Conservation (phyloP, 768 basidiomycete genomes). For the Suillus decipiens region DNA sequence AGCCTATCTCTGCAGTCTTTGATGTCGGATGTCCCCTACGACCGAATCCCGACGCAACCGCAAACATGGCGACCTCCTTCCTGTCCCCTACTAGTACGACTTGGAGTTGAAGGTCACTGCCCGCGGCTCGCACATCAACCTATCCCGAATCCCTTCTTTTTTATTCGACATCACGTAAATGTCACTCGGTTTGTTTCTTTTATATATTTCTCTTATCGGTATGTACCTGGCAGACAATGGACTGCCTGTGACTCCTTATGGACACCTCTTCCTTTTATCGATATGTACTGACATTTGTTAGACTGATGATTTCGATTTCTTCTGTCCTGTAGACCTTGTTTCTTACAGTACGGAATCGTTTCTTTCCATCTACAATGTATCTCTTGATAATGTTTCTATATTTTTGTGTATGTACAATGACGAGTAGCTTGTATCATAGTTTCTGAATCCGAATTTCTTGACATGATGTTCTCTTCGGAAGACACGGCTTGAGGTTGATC, state of each 20-base stretch:
- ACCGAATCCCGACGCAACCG: not conserved
- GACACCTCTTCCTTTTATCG: not conserved
- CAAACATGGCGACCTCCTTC: not conserved
- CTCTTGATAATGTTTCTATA: not conserved
- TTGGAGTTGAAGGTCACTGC: not conserved
- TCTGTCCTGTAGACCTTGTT: not conserved
- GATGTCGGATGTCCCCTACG: not conserved
- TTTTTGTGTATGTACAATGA: not conserved
- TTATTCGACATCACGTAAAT: not conserved
- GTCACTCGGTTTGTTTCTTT: not conserved
- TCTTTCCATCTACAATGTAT: not conserved
- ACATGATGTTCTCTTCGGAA: not conserved
- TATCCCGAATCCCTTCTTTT: not conserved
- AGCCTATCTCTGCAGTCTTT: not conserved
- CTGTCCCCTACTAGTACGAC: not conserved
- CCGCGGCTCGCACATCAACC: not conserved
- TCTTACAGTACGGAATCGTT: not conserved
- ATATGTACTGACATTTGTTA: not conserved
- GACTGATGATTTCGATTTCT: not conserved
- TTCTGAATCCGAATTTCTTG: not conserved
- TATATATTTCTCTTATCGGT: not conserved
- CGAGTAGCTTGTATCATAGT: not conserved
- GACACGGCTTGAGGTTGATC: not conserved
- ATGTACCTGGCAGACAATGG: not conserved
- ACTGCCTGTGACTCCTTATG: constrained; percentile 1